Conservation (phyloP, 805 yeast species). For the Lipomyces yamadae region DNA sequence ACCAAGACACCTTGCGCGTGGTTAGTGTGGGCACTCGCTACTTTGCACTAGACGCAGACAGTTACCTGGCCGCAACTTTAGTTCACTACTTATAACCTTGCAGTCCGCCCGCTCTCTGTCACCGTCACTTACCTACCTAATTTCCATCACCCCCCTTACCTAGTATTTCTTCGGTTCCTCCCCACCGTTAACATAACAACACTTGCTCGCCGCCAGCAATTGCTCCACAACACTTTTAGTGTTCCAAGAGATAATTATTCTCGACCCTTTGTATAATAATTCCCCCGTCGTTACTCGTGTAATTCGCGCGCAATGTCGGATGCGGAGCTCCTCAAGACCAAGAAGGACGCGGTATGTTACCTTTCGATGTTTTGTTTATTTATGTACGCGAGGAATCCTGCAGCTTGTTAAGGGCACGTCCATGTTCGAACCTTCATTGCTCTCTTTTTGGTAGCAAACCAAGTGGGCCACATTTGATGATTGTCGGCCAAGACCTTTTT, state of each 20-base stretch:
- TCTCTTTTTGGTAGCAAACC: background rate
- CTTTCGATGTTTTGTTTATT: background rate
- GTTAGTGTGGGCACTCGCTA: background rate
- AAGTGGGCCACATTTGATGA: background rate
- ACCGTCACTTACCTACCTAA: background rate
- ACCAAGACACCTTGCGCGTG: background rate
- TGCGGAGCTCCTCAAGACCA: constrained; percentile 39
- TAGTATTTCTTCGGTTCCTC: background rate
- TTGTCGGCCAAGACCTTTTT: background rate
- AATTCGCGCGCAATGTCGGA: constrained; percentile 17
- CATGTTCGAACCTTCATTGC: background rate
- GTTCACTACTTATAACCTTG: background rate
- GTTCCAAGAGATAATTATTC: background rate
- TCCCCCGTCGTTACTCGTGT: too few relatives aligned
- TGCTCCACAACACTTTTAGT: background rate
- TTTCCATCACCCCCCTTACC: background rate
- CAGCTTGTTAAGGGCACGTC: background rate
- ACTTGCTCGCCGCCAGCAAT: background rate
- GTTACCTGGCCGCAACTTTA: background rate
- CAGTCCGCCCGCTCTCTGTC: background rate
- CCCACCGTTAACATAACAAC: background rate
- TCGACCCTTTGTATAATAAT: background rate
- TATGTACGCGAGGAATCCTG: background rate
- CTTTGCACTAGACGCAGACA: background rate
- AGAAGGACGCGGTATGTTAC: constrained; percentile 47